Percentiles rank a stretch among this genome's conserved stretches.
Evolutionary conservation across 768 basidiomycete genomes (phyloP).

Genomic region (Macrolepiota albuminosa): DNA sequence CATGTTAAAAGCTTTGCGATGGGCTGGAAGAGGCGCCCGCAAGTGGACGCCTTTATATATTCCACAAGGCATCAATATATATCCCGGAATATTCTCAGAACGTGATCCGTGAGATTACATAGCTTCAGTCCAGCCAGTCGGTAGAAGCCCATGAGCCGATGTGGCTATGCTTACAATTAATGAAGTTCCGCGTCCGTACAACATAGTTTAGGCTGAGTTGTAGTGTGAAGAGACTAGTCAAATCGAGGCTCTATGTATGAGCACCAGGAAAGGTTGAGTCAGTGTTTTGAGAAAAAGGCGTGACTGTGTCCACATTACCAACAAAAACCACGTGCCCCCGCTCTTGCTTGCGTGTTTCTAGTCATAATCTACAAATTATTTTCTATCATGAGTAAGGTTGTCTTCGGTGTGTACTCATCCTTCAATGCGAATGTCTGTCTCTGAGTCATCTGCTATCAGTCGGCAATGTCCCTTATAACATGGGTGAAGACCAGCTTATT

Average conservation of each 20-base stretch:
- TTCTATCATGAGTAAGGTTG: conserved; percentile 58
- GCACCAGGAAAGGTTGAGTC: neutral
- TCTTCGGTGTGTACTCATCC: conserved; percentile 49
- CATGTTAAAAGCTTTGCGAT: neutral
- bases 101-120: too few relatives aligned
- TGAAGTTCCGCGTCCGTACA: too few relatives aligned
- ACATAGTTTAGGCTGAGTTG: neutral
- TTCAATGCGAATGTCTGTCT: neutral
- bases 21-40: neutral
- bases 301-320: neutral
- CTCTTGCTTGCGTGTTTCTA: too few relatives aligned
- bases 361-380: too few relatives aligned
- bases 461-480: conserved; percentile 88
- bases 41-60: neutral
- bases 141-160: too few relatives aligned
- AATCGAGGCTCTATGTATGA: too few relatives aligned
- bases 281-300: neutral
- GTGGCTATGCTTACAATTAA: too few relatives aligned
- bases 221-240: neutral
- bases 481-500: conserved; percentile 85
- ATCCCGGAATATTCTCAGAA: too few relatives aligned
- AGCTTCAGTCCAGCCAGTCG: too few relatives aligned
- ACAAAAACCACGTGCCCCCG: neutral
- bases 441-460: conserved; percentile 37
- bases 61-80: too few relatives aligned